Evolutionary conservation across 2,329 filamentous ascomycete genomes (phyloP).

Genomic region (Trichoderma atrobrunneum): DNA sequence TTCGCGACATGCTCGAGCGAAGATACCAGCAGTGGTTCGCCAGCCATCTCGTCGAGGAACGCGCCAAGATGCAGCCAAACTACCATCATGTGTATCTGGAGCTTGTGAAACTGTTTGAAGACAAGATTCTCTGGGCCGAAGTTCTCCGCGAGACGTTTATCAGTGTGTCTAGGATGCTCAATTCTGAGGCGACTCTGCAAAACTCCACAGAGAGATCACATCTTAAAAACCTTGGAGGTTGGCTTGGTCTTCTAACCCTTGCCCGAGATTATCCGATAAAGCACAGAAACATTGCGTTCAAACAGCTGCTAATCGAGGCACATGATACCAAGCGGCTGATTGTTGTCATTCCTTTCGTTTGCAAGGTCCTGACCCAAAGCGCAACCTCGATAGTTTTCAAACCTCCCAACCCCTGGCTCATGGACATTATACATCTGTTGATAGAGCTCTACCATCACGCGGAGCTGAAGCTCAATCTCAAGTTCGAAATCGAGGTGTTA

Average conservation of each 20-base stretch:
- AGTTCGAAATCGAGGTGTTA: slow-evolving; percentile 97
- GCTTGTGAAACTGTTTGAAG: slow-evolving; percentile 77
- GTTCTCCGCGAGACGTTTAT: slow-evolving; percentile 91
- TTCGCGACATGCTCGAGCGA: slow-evolving; percentile 73
- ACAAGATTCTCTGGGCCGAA: slow-evolving; percentile 77
- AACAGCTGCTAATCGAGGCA: slow-evolving; percentile 88
- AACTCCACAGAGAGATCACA: slow-evolving; percentile 82
- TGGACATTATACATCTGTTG: slow-evolving; percentile 89
- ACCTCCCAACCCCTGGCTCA: slow-evolving; percentile 94
- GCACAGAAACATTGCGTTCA: slow-evolving; percentile 95
- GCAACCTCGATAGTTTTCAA: slow-evolving; percentile 83
- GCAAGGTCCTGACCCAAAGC: slow-evolving; percentile 88
- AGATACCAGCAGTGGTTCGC: slow-evolving; percentile 96
- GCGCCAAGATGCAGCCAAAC: slow-evolving; percentile 95
- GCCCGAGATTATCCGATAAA: slow-evolving; percentile 94
- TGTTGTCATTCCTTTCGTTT: slow-evolving; percentile 94
- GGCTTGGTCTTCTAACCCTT: slow-evolving; percentile 90
- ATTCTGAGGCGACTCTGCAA: slow-evolving; percentile 82
- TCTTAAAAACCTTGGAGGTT: slow-evolving; percentile 88
- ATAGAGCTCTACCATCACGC: slow-evolving; percentile 92
- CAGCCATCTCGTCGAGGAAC: slow-evolving; percentile 88
- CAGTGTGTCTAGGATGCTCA: slow-evolving; percentile 81
- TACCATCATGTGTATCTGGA: slow-evolving; percentile 93
- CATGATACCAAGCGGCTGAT: slow-evolving; percentile 89
- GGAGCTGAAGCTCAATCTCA: slow-evolving; percentile 92